phyloP scores from a whole-genome alignment of 2,329 filamentous ascomycete species.

The Fusarium sp. region DNA sequence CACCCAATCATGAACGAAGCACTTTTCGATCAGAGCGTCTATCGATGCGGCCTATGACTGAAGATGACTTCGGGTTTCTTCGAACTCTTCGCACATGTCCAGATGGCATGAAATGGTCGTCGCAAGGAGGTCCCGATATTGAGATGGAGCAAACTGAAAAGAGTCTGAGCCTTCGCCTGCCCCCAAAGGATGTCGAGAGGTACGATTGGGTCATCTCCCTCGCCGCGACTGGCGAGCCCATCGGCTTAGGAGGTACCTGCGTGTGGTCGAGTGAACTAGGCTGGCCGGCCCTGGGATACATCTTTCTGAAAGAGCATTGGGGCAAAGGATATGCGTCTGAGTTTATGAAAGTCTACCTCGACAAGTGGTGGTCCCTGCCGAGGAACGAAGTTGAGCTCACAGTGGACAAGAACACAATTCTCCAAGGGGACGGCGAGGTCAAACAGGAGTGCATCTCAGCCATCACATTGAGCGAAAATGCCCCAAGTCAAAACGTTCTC shows the following conservation, averaged over 20 bases:
- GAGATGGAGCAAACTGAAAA: slow-evolving; percentile 56
- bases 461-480: slow-evolving; percentile 61
- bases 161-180: slow-evolving; percentile 55
- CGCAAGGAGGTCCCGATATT: slow-evolving; percentile 53
- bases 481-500: slow-evolving; percentile 65
- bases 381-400: slow-evolving; percentile 56
- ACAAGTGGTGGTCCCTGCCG: slow-evolving; percentile 61
- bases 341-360: slow-evolving; percentile 60
- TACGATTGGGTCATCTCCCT: slow-evolving; percentile 68
- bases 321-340: slow-evolving; percentile 67
- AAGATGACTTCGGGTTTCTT: slow-evolving; percentile 62
- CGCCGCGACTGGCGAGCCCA: slow-evolving; percentile 58
- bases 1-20: slow-evolving; percentile 51
- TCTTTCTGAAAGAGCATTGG: slow-evolving; percentile 64
- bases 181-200: slow-evolving; percentile 60
- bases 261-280: slow-evolving; percentile 51
- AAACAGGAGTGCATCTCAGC: slow-evolving; percentile 58
- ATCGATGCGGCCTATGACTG: slow-evolving; percentile 60
- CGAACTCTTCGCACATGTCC: slow-evolving; percentile 65
- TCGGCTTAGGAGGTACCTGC: slow-evolving; percentile 62
- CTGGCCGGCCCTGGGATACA: slow-evolving; percentile 70
- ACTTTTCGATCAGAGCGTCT: slow-evolving; percentile 64
- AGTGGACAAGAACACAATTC: slow-evolving; percentile 54
- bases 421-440: slow-evolving; percentile 40
- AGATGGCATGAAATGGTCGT: slow-evolving; percentile 72